Evolutionary conservation across 257 asterid genomes (phyloP).

Genomic region (Solanum virginianum): DNA sequence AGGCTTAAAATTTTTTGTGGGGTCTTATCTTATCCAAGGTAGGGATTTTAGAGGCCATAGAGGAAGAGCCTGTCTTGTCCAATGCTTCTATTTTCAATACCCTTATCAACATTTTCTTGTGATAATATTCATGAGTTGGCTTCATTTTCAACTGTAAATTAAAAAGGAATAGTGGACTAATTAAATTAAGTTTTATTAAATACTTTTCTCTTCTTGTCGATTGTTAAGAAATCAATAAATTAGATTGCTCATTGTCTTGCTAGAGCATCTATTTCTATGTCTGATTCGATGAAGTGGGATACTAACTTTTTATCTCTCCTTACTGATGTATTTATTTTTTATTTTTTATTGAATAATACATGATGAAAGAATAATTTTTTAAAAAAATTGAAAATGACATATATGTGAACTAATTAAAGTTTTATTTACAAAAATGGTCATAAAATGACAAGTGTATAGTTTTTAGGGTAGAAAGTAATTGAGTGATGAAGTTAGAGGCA

Average conservation of each 20-base stretch:
- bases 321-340: no score
- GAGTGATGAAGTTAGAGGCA: not conserved
- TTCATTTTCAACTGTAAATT: not conserved
- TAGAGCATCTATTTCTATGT: no score
- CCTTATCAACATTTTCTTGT: constrained; percentile 23
- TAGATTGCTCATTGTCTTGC: no score
- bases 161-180: not conserved
- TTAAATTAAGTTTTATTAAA: not conserved
- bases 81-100: constrained; percentile 7
- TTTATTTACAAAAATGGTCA: not conserved
- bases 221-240: no score
- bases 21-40: constrained; percentile 45
- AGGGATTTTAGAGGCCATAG: constrained; percentile 33
- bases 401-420: not conserved
- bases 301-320: no score
- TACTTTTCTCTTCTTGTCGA: not conserved
- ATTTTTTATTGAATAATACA: no score
- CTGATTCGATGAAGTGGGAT: no score
- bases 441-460: not conserved
- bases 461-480: not conserved
- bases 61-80: constrained; percentile 25
- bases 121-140: not conserved
- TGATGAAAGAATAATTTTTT: no score
- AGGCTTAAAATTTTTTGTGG: constrained; percentile 4
- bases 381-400: not conserved